Conservation (phyloP, 2,329 filamentous ascomycete genomes). For the Eurotiales sp. region DNA sequence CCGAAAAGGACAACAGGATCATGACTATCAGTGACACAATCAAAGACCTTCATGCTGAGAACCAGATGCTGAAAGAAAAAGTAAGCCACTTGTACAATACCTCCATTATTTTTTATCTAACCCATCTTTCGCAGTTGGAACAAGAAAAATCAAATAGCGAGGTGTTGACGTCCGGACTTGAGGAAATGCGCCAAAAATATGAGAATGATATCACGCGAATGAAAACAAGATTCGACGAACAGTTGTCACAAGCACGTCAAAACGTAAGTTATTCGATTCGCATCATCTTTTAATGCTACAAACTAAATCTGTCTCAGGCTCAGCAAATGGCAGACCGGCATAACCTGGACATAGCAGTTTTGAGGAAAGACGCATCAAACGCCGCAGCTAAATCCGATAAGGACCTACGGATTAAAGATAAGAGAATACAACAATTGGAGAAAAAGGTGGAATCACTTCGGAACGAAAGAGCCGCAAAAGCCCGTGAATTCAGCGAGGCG, state of each 20-base stretch:
- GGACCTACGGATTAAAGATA: conserved; percentile 29
- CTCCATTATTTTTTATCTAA: not conserved
- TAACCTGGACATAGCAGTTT: conserved; percentile 23
- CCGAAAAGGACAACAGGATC: conserved; percentile 13
- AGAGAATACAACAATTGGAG: conserved; percentile 29
- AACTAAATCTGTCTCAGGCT: conserved; percentile 6
- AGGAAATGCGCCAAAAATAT: conserved; percentile 20
- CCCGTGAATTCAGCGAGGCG: conserved; percentile 37
- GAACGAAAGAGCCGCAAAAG: conserved; percentile 33
- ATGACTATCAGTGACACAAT: conserved; percentile 3
- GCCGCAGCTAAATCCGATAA: conserved; percentile 23
- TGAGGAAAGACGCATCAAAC: conserved; percentile 25
- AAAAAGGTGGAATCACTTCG: conserved; percentile 35
- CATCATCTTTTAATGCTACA: not conserved
- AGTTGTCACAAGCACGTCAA: conserved; percentile 18
- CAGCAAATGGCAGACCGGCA: conserved; percentile 21
- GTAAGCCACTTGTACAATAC: not conserved
- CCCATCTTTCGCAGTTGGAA: not conserved
- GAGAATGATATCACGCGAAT: conserved; percentile 20
- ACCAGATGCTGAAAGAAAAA: conserved; percentile 20
- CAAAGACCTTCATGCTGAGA: conserved; percentile 7
- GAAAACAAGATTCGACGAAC: conserved; percentile 20
- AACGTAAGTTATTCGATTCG: conserved; percentile 20
- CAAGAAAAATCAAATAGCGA: conserved; percentile 17
- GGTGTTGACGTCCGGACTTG: conserved; percentile 20